Percentiles rank a stretch among this genome's conserved stretches.
Conservation (phyloP, 331 rosid species). For the Acacia concinna region DNA sequence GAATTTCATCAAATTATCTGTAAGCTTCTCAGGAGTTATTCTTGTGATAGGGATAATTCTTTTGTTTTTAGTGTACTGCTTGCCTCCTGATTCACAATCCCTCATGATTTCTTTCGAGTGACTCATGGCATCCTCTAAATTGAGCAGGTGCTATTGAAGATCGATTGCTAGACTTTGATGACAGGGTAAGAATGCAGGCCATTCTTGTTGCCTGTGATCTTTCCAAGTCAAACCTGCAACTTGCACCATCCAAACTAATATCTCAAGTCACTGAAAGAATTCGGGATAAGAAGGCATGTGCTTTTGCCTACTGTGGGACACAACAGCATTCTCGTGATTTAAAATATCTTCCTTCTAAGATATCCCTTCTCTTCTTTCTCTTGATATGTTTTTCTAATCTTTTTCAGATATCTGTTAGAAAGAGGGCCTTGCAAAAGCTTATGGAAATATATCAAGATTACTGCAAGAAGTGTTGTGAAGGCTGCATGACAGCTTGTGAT, state of each 20-base stretch:
- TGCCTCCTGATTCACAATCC: conserved; percentile 26
- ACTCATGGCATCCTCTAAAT: conserved; percentile 32
- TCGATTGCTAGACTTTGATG: conserved; percentile 74
- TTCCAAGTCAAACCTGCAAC: conserved; percentile 59
- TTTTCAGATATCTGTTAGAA: conserved; percentile 73
- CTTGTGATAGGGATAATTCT: conserved; percentile 6
- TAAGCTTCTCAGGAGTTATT: conserved; percentile 45
- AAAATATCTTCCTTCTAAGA: neutral
- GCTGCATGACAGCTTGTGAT: conserved; percentile 50
- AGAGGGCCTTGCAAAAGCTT: conserved; percentile 74
- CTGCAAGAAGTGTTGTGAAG: conserved; percentile 74
- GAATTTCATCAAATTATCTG: conserved; percentile 71
- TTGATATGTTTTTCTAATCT: neutral
- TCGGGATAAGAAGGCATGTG: conserved; percentile 81
- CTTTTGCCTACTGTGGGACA: conserved; percentile 14
- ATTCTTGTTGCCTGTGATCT: conserved; percentile 86
- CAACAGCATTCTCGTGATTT: conserved; percentile 11
- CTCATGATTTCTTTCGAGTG: conserved; percentile 21
- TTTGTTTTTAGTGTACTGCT: conserved; percentile 7
- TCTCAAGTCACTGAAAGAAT: conserved; percentile 76
- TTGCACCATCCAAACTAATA: conserved; percentile 57
- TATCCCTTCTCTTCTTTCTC: neutral
- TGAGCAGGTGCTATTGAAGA: conserved; percentile 78
- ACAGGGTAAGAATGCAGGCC: conserved; percentile 83
- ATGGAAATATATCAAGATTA: conserved; percentile 72